Evolutionary conservation across 1,139 yeast genomes (phyloP).

Genomic region (Sugiyamaella xylanicola): DNA sequence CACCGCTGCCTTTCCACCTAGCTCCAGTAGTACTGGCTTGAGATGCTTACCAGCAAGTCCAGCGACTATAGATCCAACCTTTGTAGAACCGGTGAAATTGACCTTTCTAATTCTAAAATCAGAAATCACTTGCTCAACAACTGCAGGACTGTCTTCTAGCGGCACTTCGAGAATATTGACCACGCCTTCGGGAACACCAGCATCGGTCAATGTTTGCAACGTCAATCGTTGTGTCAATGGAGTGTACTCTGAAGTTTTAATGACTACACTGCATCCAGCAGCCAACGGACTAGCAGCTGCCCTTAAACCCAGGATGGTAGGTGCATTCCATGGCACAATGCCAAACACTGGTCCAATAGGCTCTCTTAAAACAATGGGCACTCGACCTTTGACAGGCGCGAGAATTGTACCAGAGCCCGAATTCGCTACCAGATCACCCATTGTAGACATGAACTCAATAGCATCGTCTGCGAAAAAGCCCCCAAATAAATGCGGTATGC

Average conservation of each 20-base stretch:
- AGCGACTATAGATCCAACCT: slow-evolving; percentile 64
- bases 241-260: slow-evolving; percentile 69
- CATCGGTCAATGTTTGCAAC: slow-evolving; percentile 58
- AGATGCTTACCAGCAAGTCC: slow-evolving; percentile 59
- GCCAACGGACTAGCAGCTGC: slow-evolving; percentile 48
- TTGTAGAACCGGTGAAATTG: slow-evolving; percentile 65
- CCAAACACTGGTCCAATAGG: slow-evolving; percentile 54
- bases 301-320: slow-evolving; percentile 44
- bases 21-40: slow-evolving; percentile 81
- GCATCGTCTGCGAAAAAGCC: slow-evolving; percentile 46
- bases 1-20: slow-evolving; percentile 89
- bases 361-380: slow-evolving; percentile 37
- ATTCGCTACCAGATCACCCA: slow-evolving; percentile 23
- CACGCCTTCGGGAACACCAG: slow-evolving; percentile 75
- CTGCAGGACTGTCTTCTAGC: slow-evolving; percentile 55
- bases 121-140: slow-evolving; percentile 52
- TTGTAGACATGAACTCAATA: slow-evolving; percentile 25
- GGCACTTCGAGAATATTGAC: slow-evolving; percentile 57
- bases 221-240: slow-evolving; percentile 62
- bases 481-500: slow-evolving; percentile 47
- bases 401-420: slow-evolving; percentile 2
- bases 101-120: slow-evolving; percentile 62
- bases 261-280: slow-evolving; percentile 65
- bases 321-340: slow-evolving; percentile 56
- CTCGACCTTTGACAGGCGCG: slow-evolving; percentile 8